Evolutionary conservation across 805 yeast genomes (phyloP).

Genomic region (Suhomyces tanzawaensis): DNA sequence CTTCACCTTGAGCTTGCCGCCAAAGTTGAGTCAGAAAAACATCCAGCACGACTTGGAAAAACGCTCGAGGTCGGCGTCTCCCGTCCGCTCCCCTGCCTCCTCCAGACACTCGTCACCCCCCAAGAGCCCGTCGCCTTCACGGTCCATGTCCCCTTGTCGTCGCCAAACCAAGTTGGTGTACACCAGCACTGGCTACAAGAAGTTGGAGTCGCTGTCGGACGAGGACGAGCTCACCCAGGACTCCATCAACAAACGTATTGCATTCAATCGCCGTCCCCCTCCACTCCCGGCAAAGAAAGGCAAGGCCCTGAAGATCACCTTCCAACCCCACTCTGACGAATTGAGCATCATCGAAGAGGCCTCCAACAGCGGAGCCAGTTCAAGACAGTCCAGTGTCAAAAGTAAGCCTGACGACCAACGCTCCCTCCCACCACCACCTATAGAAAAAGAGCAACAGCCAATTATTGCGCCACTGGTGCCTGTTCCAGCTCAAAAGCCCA

Average conservation of each 20-base stretch:
- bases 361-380: conserved; percentile 23
- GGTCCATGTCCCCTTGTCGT: conserved; percentile 14
- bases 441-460: neutral
- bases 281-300: conserved; percentile 27
- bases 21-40: conserved; percentile 34
- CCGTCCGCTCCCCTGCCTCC: conserved; percentile 7
- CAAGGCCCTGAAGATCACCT: conserved; percentile 24
- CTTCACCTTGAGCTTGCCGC: conserved; percentile 40
- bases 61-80: conserved; percentile 12
- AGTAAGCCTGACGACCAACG: neutral
- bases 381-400: conserved; percentile 32
- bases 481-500: neutral
- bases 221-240: conserved; percentile 14
- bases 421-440: conserved; percentile 12
- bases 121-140: conserved; percentile 11
- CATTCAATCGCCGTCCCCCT: conserved; percentile 9
- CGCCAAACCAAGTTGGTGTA: conserved; percentile 24
- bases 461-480: neutral
- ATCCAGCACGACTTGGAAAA: conserved; percentile 6
- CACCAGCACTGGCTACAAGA: conserved; percentile 38
- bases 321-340: conserved; percentile 29
- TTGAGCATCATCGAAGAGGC: conserved; percentile 44
- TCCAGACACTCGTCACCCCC: conserved; percentile 8
- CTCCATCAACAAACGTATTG: conserved; percentile 5
- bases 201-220: conserved; percentile 27